Evolutionary conservation across 768 basidiomycete species (phyloP).

Genomic region (Pisolithus marmoratus): DNA sequence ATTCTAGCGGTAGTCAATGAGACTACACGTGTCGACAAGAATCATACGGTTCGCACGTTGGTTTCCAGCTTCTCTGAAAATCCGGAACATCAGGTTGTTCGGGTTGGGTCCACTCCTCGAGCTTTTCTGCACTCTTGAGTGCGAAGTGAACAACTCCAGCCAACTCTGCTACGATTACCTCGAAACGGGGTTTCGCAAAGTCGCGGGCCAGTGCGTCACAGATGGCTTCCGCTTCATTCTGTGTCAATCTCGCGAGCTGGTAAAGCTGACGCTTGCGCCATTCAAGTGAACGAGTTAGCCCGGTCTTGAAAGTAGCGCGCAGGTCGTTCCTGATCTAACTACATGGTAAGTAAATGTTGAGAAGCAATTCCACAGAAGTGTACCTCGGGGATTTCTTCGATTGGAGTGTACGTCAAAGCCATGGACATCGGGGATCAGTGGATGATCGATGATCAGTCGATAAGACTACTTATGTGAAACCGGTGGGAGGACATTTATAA

Average conservation of each 20-base stretch:
- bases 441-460: too few relatives aligned
- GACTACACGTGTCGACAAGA: neutral
- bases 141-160: conserved; percentile 36
- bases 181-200: conserved; percentile 40
- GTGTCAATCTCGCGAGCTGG: conserved; percentile 53
- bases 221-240: conserved; percentile 56
- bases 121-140: conserved; percentile 38
- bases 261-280: conserved; percentile 63
- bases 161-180: conserved; percentile 39
- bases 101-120: conserved; percentile 56
- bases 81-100: conserved; percentile 32
- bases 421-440: neutral
- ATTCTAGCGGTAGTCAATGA: conserved; percentile 20
- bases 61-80: conserved; percentile 46
- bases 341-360: neutral
- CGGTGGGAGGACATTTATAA: too few relatives aligned
- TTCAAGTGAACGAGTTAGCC: conserved; percentile 43
- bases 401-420: conserved; percentile 9
- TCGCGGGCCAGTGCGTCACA: conserved; percentile 39
- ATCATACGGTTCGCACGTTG: conserved; percentile 24
- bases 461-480: too few relatives aligned
- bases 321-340: conserved; percentile 34
- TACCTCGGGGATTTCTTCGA: conserved; percentile 21
- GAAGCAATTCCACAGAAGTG: neutral
- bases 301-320: conserved; percentile 42